Evolutionary conservation across 2,329 filamentous ascomycete species (phyloP).

Genomic region (Phialophora verrucosa): DNA sequence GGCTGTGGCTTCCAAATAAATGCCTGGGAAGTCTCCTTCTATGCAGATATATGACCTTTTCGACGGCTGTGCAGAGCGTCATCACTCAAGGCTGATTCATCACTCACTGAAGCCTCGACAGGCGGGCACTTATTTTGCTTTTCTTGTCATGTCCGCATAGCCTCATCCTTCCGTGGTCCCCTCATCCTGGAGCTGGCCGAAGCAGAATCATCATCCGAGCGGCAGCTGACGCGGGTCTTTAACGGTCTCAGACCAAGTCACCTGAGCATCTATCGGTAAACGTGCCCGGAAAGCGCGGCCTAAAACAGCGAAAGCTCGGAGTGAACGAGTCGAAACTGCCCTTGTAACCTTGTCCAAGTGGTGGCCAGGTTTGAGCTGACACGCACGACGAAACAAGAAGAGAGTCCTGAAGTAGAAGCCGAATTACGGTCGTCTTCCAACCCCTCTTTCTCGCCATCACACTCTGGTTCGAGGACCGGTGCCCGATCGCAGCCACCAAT

Average conservation of each 20-base stretch:
- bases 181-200: neutral
- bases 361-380: slow-evolving; percentile 6
- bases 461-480: neutral
- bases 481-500: neutral
- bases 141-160: neutral
- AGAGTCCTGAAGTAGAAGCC: neutral
- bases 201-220: neutral
- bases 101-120: neutral
- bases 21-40: neutral
- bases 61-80: neutral
- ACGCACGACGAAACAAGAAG: slow-evolving; percentile 7
- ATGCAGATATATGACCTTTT: slow-evolving; percentile 1
- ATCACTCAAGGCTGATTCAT: neutral
- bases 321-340: neutral
- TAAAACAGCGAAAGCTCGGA: slow-evolving; percentile 2
- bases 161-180: neutral
- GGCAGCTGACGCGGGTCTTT: neutral
- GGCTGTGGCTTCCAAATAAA: neutral
- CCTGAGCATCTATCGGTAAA: neutral
- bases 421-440: slow-evolving; percentile 1
- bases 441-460: slow-evolving; percentile 4
- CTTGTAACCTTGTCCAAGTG: neutral
- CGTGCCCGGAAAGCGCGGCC: slow-evolving; percentile 1
- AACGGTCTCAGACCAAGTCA: neutral
- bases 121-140: neutral